Percentiles rank a stretch among this genome's conserved stretches.
phyloP scores from a whole-genome alignment of 2,329 filamentous ascomycete genomes.

The Coniochaeta hoffmannii region DNA sequence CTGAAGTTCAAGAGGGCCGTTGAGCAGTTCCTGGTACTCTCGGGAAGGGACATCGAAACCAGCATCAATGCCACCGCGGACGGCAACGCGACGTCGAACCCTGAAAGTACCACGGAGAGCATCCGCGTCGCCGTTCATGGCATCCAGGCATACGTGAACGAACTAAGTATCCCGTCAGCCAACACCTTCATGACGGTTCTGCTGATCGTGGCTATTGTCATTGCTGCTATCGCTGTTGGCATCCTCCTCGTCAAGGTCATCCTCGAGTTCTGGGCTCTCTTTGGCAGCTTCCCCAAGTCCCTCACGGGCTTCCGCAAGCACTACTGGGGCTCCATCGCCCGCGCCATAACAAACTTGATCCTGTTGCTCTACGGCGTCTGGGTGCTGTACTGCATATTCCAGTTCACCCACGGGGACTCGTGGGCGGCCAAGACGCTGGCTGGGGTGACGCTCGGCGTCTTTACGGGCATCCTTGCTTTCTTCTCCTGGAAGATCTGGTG shows the following conservation, averaged over 20 bases:
- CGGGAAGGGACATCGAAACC: slow-evolving; percentile 44
- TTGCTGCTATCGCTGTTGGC: slow-evolving; percentile 75
- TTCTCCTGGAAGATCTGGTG: slow-evolving; percentile 80
- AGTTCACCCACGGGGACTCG: slow-evolving; percentile 88
- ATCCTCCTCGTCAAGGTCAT: slow-evolving; percentile 88
- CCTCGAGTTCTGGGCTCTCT: slow-evolving; percentile 86
- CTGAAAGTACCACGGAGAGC: slow-evolving; percentile 16
- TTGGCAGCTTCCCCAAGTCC: slow-evolving; percentile 73
- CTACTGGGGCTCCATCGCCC: slow-evolving; percentile 89
- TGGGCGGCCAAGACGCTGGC: slow-evolving; percentile 86
- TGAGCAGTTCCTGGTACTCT: slow-evolving; percentile 38
- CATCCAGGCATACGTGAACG: slow-evolving; percentile 75
- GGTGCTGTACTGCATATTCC: slow-evolving; percentile 93
- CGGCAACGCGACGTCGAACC: slow-evolving; percentile 9
- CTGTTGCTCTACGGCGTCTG: slow-evolving; percentile 89
- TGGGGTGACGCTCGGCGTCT: slow-evolving; percentile 69
- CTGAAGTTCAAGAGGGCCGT: slow-evolving; percentile 41
- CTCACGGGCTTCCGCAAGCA: slow-evolving; percentile 84
- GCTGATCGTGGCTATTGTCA: slow-evolving; percentile 77
- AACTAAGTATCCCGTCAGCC: slow-evolving; percentile 74
- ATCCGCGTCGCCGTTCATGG: slow-evolving; percentile 56
- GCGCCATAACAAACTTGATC: slow-evolving; percentile 84
- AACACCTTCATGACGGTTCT: slow-evolving; percentile 97
- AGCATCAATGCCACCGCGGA: slow-evolving; percentile 30
- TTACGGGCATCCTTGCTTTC: slow-evolving; percentile 73